Evolutionary conservation across 108 stramenopile species (phyloP).

Genomic region (Cyclotella atomus): DNA sequence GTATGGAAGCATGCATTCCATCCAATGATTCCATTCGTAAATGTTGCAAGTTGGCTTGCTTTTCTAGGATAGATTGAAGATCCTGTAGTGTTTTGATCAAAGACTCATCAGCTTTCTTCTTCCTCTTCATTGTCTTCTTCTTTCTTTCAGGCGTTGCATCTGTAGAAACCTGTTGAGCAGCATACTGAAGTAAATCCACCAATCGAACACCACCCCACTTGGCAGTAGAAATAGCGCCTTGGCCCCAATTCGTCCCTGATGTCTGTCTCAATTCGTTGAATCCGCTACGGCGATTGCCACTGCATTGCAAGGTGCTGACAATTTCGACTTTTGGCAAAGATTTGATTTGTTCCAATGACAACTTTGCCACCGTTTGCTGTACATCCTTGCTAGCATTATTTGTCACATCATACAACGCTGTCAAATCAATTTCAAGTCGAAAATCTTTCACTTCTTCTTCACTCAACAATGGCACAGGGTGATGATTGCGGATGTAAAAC

Average conservation of each 20-base stretch:
- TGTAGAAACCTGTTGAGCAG: conserved; percentile 45
- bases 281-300: conserved; percentile 94
- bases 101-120: conserved; percentile 20
- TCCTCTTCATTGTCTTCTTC: conserved; percentile 48
- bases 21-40: conserved; percentile 87
- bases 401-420: conserved; percentile 12
- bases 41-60: conserved; percentile 54
- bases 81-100: conserved; percentile 32
- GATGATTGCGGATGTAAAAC: conserved; percentile 90
- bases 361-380: conserved; percentile 6
- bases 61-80: conserved; percentile 28
- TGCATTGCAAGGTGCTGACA: conserved; percentile 93
- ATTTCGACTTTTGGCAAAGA: conserved; percentile 74
- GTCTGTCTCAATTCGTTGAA: conserved; percentile 84
- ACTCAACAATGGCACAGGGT: conserved; percentile 85
- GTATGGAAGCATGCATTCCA: conserved; percentile 85
- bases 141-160: conserved; percentile 63
- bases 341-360: conserved; percentile 77
- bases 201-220: conserved; percentile 93
- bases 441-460: conserved; percentile 65
- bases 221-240: conserved; percentile 93
- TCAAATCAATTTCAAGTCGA: conserved; percentile 68
- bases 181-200: conserved; percentile 79
- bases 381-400: conserved; percentile 16
- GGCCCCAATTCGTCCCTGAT: conserved; percentile 90